Evolutionary conservation across 305 asterid genomes (phyloP).

Genomic region (Rubia occidens): DNA sequence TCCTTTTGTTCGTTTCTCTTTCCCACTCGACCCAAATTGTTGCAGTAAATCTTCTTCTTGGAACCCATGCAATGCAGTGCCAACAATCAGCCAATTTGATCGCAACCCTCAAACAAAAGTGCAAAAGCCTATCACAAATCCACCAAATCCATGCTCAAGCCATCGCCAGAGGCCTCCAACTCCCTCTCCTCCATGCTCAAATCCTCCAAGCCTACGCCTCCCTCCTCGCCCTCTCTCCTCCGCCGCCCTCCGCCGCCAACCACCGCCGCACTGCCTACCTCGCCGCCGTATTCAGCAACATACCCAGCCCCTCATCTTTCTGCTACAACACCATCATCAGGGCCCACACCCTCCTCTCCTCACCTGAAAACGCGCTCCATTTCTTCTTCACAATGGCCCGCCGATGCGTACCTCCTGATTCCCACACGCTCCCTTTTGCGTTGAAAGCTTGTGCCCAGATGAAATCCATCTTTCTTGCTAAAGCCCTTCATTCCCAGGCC

Average conservation of each 20-base stretch:
- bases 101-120: slow-evolving; percentile 29
- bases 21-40: no score
- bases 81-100: slow-evolving; percentile 36
- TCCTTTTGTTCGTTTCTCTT: no score
- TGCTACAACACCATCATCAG: slow-evolving; percentile 53
- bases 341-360: slow-evolving; percentile 41
- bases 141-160: slow-evolving; percentile 71
- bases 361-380: slow-evolving; percentile 33
- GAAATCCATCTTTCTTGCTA: slow-evolving; percentile 27
- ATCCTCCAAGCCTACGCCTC: slow-evolving; percentile 42
- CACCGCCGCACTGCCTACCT: slow-evolving; percentile 21
- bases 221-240: slow-evolving; percentile 19
- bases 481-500: slow-evolving; percentile 41
- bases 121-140: slow-evolving; percentile 44
- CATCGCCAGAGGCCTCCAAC: slow-evolving; percentile 44
- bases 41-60: background rate
- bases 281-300: slow-evolving; percentile 41
- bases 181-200: slow-evolving; percentile 36
- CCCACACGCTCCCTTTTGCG: slow-evolving; percentile 55
- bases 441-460: slow-evolving; percentile 55
- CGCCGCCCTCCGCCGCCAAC: slow-evolving; percentile 1
- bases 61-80: slow-evolving; percentile 14
- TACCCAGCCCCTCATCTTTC: slow-evolving; percentile 49
- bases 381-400: slow-evolving; percentile 45
- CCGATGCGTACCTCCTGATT: slow-evolving; percentile 40